Base-by-base conservation (phyloP, 139 green algal genomes). In the Desmodesmus armatus region DNA sequence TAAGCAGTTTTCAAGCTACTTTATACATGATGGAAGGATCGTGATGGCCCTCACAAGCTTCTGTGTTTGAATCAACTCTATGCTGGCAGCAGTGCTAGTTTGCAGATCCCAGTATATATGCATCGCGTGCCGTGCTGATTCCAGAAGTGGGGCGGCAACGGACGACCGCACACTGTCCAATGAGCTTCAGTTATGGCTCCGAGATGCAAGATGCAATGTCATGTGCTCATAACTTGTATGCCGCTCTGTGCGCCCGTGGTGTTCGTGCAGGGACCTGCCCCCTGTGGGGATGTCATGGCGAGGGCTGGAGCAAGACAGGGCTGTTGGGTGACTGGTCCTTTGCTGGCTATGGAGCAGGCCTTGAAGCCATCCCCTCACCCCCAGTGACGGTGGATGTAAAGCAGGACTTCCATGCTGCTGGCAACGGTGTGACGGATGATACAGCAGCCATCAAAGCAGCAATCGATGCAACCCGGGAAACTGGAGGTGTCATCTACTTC, bases 251-350 rank as follows among this genome's bases (percentile, higher is more conserved):
- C n/a, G n/a, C n/a, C n/a, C n/a, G n/a, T 74, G 66, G 33, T 29
- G 66, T 19, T 49, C 33, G 33, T 17, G 66, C 66, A 74, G 66
- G 43, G 15, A 33, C 66, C 17, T n/a, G 33, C 66, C 27, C 33
- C 71, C 7, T 80, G 27, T 80, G 73, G 73, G 73, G 73, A 4
- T 80, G 47, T 29, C n/a, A 63, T 53, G 73, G 73, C 6, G 73
- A 80, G 2, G 13, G n/a, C 27, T 67, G 17, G 5, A 40, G 43
- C 17, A 31, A 11, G 2, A 33, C 73, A 0, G 73, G 73, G 3
- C 73, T 44, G 1, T n/a, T 80, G 0, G 41, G n/a, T n/a, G 73
- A 80, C n/a, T 80, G 40, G 40, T 31, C 73, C 0, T 80, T 80
- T 63, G 73, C 73, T 31, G 73, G 73, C 17, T 80, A 63, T 49